Base-by-base conservation (phyloP, 805 yeast species). In the Wilhelminamyces savonicus region DNA sequence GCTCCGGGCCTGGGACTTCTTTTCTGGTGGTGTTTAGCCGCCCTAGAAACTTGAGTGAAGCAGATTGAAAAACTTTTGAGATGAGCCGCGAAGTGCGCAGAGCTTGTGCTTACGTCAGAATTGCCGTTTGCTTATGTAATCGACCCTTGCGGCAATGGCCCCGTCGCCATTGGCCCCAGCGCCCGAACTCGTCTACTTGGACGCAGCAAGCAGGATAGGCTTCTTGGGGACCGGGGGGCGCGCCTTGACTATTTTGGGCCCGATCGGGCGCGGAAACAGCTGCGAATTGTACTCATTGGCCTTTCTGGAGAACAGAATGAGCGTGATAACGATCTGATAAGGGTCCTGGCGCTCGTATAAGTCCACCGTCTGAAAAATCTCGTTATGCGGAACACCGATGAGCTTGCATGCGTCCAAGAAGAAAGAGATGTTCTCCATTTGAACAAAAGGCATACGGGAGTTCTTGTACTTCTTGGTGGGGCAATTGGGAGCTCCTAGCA, bases 341-440 rank as follows among this genome's bases (percentile, higher is more conserved):
- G 90, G 86, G 49, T 85, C 94, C 41, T 74, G 69, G 17, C 59
- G 54, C 48, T 85, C 95, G 41, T 62, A 85, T 34, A 85, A 61
- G 50, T 85, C 95, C 5, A 71, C 59, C 0, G 94, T 85, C 42
- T 81, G 87, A 50, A 85, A 85, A 28, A 82, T 56, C 50, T 85
- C 95, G 48, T 82, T 87, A 40, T 82, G 81, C 5, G 87, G 84
- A 3, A 85, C 77, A 2, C 90, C 90, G 30, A 76, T 62, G 4
- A 49, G 30, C 39, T 77, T 72, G 28, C 86, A 76, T 31, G 78
- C 74, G 5, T 65, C 56, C 22, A 85, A 57, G 46, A 85, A 85
- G 39, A 74, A 73, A 28, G 85, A 75, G 20, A 85, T 83, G 46
- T 84, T 84, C 47, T 85, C 95, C 95, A 85, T 85, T 55, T 78